Conservation (phyloP, 345 rosid genomes). For the Jatropha curcas region DNA sequence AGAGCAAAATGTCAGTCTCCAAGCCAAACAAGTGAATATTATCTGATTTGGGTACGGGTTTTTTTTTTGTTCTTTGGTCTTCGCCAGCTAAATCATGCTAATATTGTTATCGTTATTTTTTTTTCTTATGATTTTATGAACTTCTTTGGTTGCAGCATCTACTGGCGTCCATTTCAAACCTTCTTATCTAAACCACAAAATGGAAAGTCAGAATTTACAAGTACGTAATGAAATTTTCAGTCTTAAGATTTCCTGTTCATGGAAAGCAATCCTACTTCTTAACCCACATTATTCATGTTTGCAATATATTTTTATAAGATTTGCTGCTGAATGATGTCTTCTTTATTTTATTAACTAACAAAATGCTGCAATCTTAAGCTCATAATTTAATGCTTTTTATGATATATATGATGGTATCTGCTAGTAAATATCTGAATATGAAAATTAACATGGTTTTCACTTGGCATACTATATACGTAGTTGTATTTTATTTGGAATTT, state of each 20-base stretch:
- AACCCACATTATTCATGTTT: not conserved
- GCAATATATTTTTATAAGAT: not conserved
- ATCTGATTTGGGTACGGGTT: not conserved
- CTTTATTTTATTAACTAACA: not conserved
- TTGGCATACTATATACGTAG: not conserved
- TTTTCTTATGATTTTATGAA: not conserved
- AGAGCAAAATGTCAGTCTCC: not conserved
- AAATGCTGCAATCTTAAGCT: not conserved
- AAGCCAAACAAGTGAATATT: not conserved
- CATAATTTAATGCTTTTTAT: not conserved
- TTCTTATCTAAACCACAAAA: conserved; percentile 15
- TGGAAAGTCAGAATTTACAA: conserved; percentile 22
- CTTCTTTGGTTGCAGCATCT: conserved; percentile 12
- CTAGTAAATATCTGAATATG: not conserved
- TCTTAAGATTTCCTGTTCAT: not conserved
- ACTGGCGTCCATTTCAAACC: conserved; percentile 13
- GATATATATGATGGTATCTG: not conserved
- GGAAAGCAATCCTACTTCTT: not conserved
- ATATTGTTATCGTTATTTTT: not conserved
- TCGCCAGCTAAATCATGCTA: conserved; percentile 9
- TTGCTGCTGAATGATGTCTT: not conserved
- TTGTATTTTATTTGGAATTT: conserved; percentile 2
- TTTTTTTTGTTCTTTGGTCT: not conserved
- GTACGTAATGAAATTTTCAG: conserved; percentile 24
- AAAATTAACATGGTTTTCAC: not conserved